Evolutionary conservation across 352 stramenopile genomes (phyloP), one percentile per base, ranked within the genome.

Genomic region (Aphanomyces invadans): DNA sequence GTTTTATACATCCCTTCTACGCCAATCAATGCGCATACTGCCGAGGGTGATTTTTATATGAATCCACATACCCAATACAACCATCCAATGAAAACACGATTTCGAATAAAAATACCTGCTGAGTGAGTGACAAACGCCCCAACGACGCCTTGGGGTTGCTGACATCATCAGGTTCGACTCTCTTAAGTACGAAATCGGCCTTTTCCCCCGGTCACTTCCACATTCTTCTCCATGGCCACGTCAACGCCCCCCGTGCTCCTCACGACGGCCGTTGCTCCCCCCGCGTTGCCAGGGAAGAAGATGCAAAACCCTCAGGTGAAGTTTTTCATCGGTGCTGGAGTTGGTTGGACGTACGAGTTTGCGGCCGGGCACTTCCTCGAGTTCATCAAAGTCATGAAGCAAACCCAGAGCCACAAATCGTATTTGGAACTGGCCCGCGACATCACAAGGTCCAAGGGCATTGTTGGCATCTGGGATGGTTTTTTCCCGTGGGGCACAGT

Each of bases 311-410:
- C 86, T 1, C 75, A 73, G 4, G 70, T 87, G 42, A 95, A 96
- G 80, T 74, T 96, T 45, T 67, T 96, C 28, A 87, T 95, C 57
- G 85, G 84, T 31, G 84, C 83, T 19, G 77, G 79, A 26, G 89
- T 97, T 17, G 91, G 88, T 42, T 74, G 96, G 65, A 70, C 80
- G 21, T 98, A 95, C 72, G 92, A 98, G 77, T 76, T 91, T 51
- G 81, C 81, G 25, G 63, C 90, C 15, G 91, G 90, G 33, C 90
- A 98, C 78, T 92, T 89, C 74, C 72, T 97, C 29, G 92, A 98
- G 73, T 97, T 97, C 76, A 78, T 97, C 66, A 98, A 98, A 76
- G 95, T 98, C 78, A 88, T 92, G 74, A 96, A 96, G 77, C 87
- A 96, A 75, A 95, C 86, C 53, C 79, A 83, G 46, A 88, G 83